phyloP scores from a whole-genome alignment of 1,284 basidiomycete genomes.

The Schizophyllum commune region DNA sequence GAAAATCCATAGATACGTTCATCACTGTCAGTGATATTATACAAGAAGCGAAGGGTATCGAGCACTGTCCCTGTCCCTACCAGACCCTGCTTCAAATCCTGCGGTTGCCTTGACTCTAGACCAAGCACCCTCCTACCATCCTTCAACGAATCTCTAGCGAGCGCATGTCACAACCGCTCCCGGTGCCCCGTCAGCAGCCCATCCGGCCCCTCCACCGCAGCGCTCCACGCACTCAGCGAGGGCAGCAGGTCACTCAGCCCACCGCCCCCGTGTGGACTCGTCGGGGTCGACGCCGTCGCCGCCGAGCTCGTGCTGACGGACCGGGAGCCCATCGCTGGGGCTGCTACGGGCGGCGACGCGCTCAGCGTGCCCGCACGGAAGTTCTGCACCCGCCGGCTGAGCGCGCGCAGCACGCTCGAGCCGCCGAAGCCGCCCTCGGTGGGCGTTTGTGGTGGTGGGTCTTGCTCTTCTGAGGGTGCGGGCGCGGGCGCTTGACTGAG shows the following conservation, averaged over 20 bases:
- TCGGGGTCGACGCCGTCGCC: background rate
- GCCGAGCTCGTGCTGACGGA: background rate
- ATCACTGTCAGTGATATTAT: too few relatives aligned
- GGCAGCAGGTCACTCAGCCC: background rate
- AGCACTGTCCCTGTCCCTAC: too few relatives aligned
- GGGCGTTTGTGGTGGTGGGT: constrained; percentile 8
- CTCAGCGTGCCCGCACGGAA: constrained; percentile 21
- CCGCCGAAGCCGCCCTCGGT: constrained; percentile 13
- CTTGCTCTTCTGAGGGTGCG: constrained; percentile 1
- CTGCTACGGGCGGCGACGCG: background rate
- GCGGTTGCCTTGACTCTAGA: too few relatives aligned
- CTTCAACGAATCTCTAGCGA: too few relatives aligned
- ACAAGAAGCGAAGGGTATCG: too few relatives aligned
- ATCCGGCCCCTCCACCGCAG: background rate
- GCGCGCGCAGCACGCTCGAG: constrained; percentile 36
- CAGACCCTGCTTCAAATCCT: too few relatives aligned
- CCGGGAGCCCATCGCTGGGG: background rate
- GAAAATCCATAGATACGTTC: too few relatives aligned
- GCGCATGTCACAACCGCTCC: background rate
- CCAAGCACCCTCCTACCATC: too few relatives aligned
- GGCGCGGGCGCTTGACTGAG: constrained; percentile 40
- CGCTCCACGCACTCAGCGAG: background rate
- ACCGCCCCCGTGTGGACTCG: too few relatives aligned
- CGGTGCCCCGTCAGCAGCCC: background rate
- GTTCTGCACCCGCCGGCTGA: constrained; percentile 45